These are phyloP conservation scores for Moricandia moricandioides DNA, from an alignment of 345 rosid genomes.

Conservation along the genomic window DNA sequence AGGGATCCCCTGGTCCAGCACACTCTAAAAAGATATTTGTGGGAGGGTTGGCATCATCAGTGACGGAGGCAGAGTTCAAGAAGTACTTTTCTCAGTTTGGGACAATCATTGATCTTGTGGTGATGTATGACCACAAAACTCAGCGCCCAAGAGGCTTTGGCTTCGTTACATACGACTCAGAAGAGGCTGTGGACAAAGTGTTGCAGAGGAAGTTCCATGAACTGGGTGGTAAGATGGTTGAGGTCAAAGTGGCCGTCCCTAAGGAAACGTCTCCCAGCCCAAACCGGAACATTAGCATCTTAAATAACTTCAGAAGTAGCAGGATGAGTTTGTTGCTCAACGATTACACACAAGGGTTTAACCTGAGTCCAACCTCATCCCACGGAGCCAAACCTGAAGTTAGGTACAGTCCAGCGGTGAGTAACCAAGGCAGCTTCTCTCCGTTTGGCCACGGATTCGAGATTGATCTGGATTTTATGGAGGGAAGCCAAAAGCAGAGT, in stretches of 20 bases:
- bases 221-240: constrained; percentile 10
- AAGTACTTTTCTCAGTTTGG: constrained; percentile 7
- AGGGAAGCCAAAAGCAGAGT: not conserved
- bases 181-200: constrained; percentile 2
- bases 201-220: not conserved
- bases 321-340: not conserved
- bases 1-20: constrained; percentile 6
- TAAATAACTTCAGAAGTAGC: not conserved
- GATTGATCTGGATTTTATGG: not conserved
- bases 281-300: not conserved
- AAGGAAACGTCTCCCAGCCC: not conserved
- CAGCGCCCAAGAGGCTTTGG: constrained; percentile 12
- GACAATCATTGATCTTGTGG: constrained; percentile 4
- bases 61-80: constrained; percentile 3
- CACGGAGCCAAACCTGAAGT: not conserved
- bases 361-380: not conserved
- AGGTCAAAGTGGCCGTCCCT: constrained; percentile 10
- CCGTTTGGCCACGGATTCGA: constrained; percentile 4
- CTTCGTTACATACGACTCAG: not conserved
- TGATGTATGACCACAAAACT: constrained; percentile 6
- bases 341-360: not conserved
- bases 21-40: not conserved
- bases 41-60: constrained; percentile 11
- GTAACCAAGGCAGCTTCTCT: not conserved
- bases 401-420: not conserved